Percentiles rank a stretch among this genome's conserved stretches.
These are phyloP conservation scores for Incumbomyces lentus DNA, from an alignment of 2,329 filamentous ascomycete species.

Conservation along the genomic window DNA sequence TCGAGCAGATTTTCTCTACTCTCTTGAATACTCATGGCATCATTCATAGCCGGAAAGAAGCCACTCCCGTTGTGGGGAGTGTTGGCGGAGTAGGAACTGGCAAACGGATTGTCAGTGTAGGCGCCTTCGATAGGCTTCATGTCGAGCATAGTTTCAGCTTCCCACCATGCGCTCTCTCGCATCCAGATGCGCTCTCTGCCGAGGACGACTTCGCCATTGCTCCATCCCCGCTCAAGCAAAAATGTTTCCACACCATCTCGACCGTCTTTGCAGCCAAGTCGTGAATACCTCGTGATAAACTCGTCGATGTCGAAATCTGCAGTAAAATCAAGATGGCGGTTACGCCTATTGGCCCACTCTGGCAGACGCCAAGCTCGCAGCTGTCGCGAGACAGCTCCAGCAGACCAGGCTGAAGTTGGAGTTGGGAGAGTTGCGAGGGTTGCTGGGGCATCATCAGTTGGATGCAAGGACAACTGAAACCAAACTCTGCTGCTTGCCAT, in stretches of 20 bases:
- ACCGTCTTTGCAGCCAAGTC: conserved; percentile 79
- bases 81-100: conserved; percentile 59
- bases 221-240: conserved; percentile 92
- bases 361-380: conserved; percentile 86
- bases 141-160: conserved; percentile 92
- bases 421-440: conserved; percentile 62
- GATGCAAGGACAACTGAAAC: conserved; percentile 88
- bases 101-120: conserved; percentile 36
- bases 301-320: conserved; percentile 93
- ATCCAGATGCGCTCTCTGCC: conserved; percentile 93
- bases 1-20: conserved; percentile 64
- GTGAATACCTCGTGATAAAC: conserved; percentile 71
- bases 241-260: conserved; percentile 88
- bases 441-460: conserved; percentile 73
- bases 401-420: conserved; percentile 80
- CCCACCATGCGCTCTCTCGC: conserved; percentile 90
- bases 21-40: conserved; percentile 52
- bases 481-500: conserved; percentile 80
- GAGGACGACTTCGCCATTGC: conserved; percentile 88
- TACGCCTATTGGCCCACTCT: conserved; percentile 92
- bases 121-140: conserved; percentile 55
- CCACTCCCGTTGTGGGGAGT: conserved; percentile 43
- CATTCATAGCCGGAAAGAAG: conserved; percentile 58
- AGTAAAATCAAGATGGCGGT: conserved; percentile 86
- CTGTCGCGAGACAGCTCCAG: conserved; percentile 82